Base-by-base conservation (phyloP, 768 basidiomycete genomes). In the Hypholoma sublateritium region DNA sequence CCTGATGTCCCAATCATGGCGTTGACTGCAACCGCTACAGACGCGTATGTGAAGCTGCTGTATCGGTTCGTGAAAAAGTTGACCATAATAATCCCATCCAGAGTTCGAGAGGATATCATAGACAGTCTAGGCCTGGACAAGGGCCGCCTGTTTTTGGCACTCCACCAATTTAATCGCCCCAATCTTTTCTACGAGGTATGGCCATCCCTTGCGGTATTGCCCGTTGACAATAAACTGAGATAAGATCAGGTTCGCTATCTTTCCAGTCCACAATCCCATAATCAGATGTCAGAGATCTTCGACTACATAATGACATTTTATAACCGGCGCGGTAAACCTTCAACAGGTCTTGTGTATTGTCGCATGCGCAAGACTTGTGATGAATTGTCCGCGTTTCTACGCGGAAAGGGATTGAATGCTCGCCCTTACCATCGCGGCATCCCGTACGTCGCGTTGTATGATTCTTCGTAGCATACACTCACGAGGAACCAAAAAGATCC, bases 1-100 rank as follows among this genome's bases (percentile, higher is more conserved):
- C 79, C 80, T 1, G 74, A 79, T 55, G 81, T 93, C 4, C 92
- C 93, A 0, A 87, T 95, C 62, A 94, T 93, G 89, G 92, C 92
- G 3, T 70, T 94, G 37, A 94, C 91, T 1, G 91, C 92, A 1
- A 91, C 89, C 13, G 91, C 92, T 2, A 94, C 92, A 5, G 70
- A 83, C 42, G 69, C 71, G 89, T 91, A 69, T 24, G 81, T 69
- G 12, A 28, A 13, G 42, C 14, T 17, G 19, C 19, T 47, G 1
- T 21, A 13, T 42, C 13, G n/a, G n/a, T 6, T 4, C 19, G 17
- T 45, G 1, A 22, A 14, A 8, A 19, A 17, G 5, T 21, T 13
- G 39, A 22, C 34, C 13, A 25, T 43, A 46, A 34, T 32, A 54
- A 57, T 48, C 32, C 21, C 54, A 21, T 62, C 9, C 28, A 93